Evolutionary conservation across 2,329 filamentous ascomycete genomes (phyloP).

Genomic region (Emmonsiellopsis sp.): DNA sequence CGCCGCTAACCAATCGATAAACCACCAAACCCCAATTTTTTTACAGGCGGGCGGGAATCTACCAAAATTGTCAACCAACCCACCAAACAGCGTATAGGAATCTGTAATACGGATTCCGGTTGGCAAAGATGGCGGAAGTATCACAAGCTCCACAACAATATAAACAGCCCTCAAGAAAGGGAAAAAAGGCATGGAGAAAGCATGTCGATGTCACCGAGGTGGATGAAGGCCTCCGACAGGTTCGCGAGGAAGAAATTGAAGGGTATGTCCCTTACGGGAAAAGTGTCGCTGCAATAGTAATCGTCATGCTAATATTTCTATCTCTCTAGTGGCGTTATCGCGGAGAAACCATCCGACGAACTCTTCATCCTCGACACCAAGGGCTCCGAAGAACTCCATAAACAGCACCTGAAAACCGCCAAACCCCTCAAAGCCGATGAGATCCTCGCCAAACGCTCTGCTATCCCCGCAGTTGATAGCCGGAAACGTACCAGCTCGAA

Average conservation of each 20-base stretch:
- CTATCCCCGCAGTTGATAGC: slow-evolving; percentile 65
- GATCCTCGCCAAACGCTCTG: slow-evolving; percentile 77
- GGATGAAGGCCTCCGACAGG: slow-evolving; percentile 67
- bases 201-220: slow-evolving; percentile 91
- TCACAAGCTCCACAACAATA: slow-evolving; percentile 61
- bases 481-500: slow-evolving; percentile 63
- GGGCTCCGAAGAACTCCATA: slow-evolving; percentile 59
- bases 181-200: slow-evolving; percentile 98
- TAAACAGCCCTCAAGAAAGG: slow-evolving; percentile 86
- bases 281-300: slow-evolving; percentile 5
- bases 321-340: slow-evolving; percentile 62
- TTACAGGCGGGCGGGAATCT: not conserved
- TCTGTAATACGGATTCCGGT: not conserved
- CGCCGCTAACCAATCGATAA: slow-evolving; percentile 19
- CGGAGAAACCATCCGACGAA: slow-evolving; percentile 71
- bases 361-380: slow-evolving; percentile 76
- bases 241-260: slow-evolving; percentile 83
- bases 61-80: slow-evolving; percentile 10
- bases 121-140: slow-evolving; percentile 23
- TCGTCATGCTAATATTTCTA: slow-evolving; percentile 7
- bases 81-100: not conserved
- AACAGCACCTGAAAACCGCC: slow-evolving; percentile 54
- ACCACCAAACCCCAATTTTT: slow-evolving; percentile 4
- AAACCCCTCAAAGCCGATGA: slow-evolving; percentile 85
- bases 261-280: slow-evolving; percentile 47